phyloP scores from a whole-genome alignment of 164 flowering plant species.

The Litsea cubeba region DNA sequence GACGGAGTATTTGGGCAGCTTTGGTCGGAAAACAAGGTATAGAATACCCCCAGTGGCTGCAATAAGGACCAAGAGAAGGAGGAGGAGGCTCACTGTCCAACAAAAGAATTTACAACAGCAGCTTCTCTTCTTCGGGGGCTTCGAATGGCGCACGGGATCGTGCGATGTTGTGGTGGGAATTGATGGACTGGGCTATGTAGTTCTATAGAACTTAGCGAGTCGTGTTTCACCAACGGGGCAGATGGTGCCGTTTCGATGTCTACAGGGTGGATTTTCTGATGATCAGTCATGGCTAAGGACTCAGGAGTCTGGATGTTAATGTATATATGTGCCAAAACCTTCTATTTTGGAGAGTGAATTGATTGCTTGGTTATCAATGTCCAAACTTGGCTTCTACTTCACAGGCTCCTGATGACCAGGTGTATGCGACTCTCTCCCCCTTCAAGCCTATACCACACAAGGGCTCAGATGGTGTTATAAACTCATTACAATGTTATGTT shows the following conservation, averaged over 20 bases:
- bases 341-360: not conserved
- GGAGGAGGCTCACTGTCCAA: constrained; percentile 47
- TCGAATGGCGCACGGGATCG: constrained; percentile 26
- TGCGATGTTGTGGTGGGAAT: constrained; percentile 18
- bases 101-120: constrained; percentile 55
- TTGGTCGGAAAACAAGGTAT: constrained; percentile 65
- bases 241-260: constrained; percentile 40
- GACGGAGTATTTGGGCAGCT: constrained; percentile 65
- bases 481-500: not conserved
- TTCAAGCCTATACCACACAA: not conserved
- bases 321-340: no score
- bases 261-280: constrained; percentile 59
- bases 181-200: constrained; percentile 19
- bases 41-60: constrained; percentile 43
- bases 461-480: not conserved
- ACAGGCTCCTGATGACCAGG: no score
- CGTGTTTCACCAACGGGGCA: constrained; percentile 37
- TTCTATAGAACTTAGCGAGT: constrained; percentile 38
- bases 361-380: not conserved
- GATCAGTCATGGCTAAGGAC: constrained; percentile 37
- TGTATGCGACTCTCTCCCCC: no score
- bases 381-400: not conserved
- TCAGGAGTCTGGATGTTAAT: not conserved
- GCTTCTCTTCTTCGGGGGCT: constrained; percentile 40
- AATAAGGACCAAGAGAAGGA: constrained; percentile 34